Conservation (phyloP, 306 rosid species). For the Carpinus fangiana region DNA sequence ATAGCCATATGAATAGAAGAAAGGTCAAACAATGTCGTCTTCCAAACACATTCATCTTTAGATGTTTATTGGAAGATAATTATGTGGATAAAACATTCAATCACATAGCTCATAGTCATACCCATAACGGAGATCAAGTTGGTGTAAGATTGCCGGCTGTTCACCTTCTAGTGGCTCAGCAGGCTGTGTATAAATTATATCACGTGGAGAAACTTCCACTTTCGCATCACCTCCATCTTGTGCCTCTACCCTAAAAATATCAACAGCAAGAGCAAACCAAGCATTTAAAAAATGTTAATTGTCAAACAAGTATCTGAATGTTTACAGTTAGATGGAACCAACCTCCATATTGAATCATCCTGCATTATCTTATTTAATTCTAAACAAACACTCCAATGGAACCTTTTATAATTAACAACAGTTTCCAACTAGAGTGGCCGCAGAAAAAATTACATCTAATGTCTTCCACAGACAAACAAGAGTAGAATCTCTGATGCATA, state of each 20-base stretch:
- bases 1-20: neutral
- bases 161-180: conserved; percentile 75
- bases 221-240: conserved; percentile 98
- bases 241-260: conserved; percentile 81
- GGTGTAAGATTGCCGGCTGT: conserved; percentile 69
- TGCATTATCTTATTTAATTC: neutral
- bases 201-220: conserved; percentile 95
- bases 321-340: neutral
- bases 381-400: neutral
- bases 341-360: neutral
- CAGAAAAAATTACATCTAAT: neutral
- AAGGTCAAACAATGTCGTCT: neutral
- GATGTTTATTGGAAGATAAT: neutral
- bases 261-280: conserved; percentile 32
- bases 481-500: conserved; percentile 32
- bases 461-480: conserved; percentile 4
- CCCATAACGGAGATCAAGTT: conserved; percentile 98
- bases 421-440: neutral
- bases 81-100: neutral
- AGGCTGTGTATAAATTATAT: conserved; percentile 76
- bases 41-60: conserved; percentile 1
- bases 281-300: neutral
- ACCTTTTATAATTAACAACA: neutral
- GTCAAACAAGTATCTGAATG: neutral
- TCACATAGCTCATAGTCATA: conserved; percentile 37